Evolutionary conservation across 352 stramenopile species (phyloP), one percentile per base, ranked within the genome.

Genomic region (Globisporangium yorkense): DNA sequence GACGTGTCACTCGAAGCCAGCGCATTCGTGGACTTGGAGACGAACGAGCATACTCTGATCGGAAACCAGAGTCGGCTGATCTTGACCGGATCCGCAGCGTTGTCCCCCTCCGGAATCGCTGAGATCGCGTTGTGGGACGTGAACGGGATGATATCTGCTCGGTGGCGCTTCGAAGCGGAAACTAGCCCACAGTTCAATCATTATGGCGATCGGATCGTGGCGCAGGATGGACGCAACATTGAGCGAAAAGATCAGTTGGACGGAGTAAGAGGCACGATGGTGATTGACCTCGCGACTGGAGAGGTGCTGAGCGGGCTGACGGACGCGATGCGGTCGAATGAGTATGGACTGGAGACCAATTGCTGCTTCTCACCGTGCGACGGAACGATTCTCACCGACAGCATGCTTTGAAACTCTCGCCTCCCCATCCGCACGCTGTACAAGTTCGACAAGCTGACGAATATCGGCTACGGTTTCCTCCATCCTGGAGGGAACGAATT

Each of bases 361-460:
- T 92, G 81, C 58, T 81, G 76, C 47, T 94, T 88, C 51, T 85
- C 83, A 0, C 74, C 72, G 0, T 84, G 79, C 29, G 85, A 94
- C 47, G 70, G 72, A 21, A 87, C 75, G 1, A 84, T 94, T 54
- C 61, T 94, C 0, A 89, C 85, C 0, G 85, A 90, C 56, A 83
- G 85, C 3, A 87, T 94, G 72, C 58, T 94, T 5, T 94, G 85
- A 83, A 83, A 94, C 61, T 67, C 80, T 8, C 78, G 85, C 0
- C 74, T 88, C 50, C 74, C 80, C 13, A 87, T 77, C 16, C 75
- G 77, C 3, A 75, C 83, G 16, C 54, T 96, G 20, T 89, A 96
- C 66, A 93, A 96, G 50, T 96, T 96, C 57, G 88, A 96, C 62
- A 94, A 94, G 59, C 53, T 96, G 7, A 92, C 84, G 1, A 92